Base-by-base conservation (phyloP, 345 rosid species). In the Acer yangbiense region DNA sequence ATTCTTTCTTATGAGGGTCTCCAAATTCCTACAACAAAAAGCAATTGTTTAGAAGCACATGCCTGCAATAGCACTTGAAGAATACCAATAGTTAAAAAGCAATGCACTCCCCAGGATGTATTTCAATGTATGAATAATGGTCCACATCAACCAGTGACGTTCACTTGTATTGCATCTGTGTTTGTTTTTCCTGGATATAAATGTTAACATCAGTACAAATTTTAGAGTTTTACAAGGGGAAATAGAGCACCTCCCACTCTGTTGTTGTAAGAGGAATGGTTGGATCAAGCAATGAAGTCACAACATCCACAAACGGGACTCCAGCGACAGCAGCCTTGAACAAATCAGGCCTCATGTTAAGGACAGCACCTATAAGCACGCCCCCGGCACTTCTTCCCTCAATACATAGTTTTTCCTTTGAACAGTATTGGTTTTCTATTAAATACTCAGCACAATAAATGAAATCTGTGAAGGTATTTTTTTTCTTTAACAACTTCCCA, bases 351-450 rank as follows among this genome's bases (percentile, higher is more conserved):
- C 98, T 92, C 99, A 94, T 94, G 80, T 91, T 96, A 76, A 96
- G 92, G 82, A 96, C 97, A 79, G 97, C 89, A 78, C 99, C 99
- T 57, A 91, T 86, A 79, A 96, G 91, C 85, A 96, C 81, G 18
- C 99, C 99, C 71, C 99, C 98, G 1, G 98, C 99, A 81, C 98
- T 96, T 84, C 99, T 86, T 84, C 99, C 99, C 75, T 88, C 87
- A 18, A 91, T 89, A 83, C 95, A 91, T 79, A 96, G 78, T 76
- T 90, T 96, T 81, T 94, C 97, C 80, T 90, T 96, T 35, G 93
- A 76, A 76, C 92, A 84, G 79, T 88, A 96, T 83, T 85, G 85
- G 3, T 83, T 85, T 79, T 91, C 91, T 79, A 92, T 84, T 61
- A 94, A 86, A 82, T 77, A 78, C 87, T 96, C 98, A 1, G 98